Evolutionary conservation across 257 asterid species (phyloP).

Genomic region (Coffea canephora): DNA sequence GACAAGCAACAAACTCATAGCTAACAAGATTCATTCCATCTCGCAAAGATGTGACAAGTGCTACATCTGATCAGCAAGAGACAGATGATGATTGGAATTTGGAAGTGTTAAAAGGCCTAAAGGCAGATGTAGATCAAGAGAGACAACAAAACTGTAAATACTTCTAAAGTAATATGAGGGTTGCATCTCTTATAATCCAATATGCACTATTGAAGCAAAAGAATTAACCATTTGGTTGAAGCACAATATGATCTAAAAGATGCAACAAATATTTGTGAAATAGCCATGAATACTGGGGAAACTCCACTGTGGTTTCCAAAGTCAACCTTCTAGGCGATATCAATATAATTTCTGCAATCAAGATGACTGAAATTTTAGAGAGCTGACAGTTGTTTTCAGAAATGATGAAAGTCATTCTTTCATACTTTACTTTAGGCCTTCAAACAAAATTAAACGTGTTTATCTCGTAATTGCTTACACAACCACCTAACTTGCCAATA

Average conservation of each 20-base stretch:
- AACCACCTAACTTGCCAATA: background rate
- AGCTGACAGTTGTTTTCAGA: background rate
- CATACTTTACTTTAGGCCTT: background rate
- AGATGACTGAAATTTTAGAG: background rate
- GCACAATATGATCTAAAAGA: background rate
- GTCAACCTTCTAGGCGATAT: background rate
- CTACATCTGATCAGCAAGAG: conserved; percentile 61
- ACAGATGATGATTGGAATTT: conserved; percentile 21
- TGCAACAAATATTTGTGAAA: background rate
- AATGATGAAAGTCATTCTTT: background rate
- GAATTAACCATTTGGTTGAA: background rate
- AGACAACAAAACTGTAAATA: background rate
- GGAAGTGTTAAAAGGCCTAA: conserved; percentile 14
- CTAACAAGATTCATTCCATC: conserved; percentile 99
- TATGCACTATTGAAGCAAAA: background rate
- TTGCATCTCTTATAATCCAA: background rate
- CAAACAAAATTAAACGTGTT: background rate
- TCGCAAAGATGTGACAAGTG: conserved; percentile 92
- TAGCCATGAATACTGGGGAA: background rate
- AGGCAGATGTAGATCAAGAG: background rate
- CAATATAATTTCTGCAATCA: background rate
- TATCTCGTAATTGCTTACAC: background rate
- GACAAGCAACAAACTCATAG: conserved; percentile 98
- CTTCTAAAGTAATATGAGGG: background rate
- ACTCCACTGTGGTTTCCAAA: background rate